These are phyloP conservation scores for Rossbeevera mucosa DNA, from an alignment of 768 basidiomycete genomes.

Conservation along the genomic window DNA sequence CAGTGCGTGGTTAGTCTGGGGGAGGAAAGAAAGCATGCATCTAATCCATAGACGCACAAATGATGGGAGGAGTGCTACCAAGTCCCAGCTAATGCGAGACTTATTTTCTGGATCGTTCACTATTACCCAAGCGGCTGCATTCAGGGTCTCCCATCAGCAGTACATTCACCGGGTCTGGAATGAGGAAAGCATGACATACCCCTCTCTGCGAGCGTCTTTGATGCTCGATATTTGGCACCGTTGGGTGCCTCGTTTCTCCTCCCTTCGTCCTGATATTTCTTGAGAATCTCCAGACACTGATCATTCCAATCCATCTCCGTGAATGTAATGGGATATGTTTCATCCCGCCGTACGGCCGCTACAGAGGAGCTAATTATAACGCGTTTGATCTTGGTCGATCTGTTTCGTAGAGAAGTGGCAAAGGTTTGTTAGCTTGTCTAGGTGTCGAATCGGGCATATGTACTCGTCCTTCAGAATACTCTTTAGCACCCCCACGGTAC, in stretches of 20 bases:
- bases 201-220: constrained; percentile 63
- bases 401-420: not conserved
- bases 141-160: not conserved
- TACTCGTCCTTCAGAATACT: constrained; percentile 54
- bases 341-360: constrained; percentile 40
- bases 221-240: constrained; percentile 48
- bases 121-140: constrained; percentile 47
- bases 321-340: constrained; percentile 29
- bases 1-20: not conserved
- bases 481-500: constrained; percentile 60
- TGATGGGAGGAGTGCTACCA: constrained; percentile 39
- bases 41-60: constrained; percentile 20
- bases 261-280: constrained; percentile 46
- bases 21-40: too few species aligned
- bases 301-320: constrained; percentile 44
- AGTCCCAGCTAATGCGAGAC: constrained; percentile 34
- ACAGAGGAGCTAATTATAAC: constrained; percentile 65
- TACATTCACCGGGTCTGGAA: not conserved
- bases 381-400: constrained; percentile 50
- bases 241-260: constrained; percentile 32
- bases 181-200: constrained; percentile 25
- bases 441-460: not conserved
- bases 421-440: not conserved
- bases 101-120: constrained; percentile 29
- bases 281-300: constrained; percentile 34